These are phyloP conservation scores for Candida arabinofermentans DNA, from an alignment of 805 yeast genomes.

Conservation along the genomic window DNA sequence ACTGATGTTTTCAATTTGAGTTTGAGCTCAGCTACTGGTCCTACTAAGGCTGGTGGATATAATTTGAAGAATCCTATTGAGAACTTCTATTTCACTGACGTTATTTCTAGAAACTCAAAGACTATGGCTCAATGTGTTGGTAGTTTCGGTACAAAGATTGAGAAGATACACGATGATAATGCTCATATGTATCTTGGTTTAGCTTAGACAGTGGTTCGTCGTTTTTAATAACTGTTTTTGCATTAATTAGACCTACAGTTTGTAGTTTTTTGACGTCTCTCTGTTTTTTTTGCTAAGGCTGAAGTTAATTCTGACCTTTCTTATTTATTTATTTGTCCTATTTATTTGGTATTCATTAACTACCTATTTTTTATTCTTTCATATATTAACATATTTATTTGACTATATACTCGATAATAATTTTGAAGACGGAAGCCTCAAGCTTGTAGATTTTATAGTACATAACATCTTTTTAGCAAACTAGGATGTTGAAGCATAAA, in stretches of 20 bases:
- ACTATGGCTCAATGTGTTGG: conserved; percentile 88
- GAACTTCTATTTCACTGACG: conserved; percentile 86
- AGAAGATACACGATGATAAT: conserved; percentile 49
- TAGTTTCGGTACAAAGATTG: conserved; percentile 63
- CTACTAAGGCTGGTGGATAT: conserved; percentile 36
- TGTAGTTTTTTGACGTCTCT: neutral
- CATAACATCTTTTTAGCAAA: conserved; percentile 16
- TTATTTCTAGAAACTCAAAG: conserved; percentile 80
- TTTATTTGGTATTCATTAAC: neutral
- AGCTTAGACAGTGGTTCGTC: conserved; percentile 15
- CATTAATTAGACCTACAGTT: neutral
- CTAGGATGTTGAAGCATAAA: conserved; percentile 23
- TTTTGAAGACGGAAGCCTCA: conserved; percentile 1
- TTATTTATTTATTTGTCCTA: conserved; percentile 1
- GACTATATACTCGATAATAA: conserved; percentile 4
- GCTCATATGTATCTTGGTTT: conserved; percentile 32
- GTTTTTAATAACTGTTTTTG: neutral
- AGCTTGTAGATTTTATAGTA: conserved; percentile 2
- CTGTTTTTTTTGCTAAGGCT: conserved; percentile 2
- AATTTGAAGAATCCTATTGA: conserved; percentile 65
- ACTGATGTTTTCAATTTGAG: conserved; percentile 55
- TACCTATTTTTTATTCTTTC: conserved; percentile 6
- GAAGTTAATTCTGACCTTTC: neutral
- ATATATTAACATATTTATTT: conserved; percentile 9
- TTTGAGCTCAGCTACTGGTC: conserved; percentile 36